A percentile compares a stretch with the other conserved stretches of the same genome.
Conservation (phyloP, 2,329 filamentous ascomycete species). For the Venturia effusa region DNA sequence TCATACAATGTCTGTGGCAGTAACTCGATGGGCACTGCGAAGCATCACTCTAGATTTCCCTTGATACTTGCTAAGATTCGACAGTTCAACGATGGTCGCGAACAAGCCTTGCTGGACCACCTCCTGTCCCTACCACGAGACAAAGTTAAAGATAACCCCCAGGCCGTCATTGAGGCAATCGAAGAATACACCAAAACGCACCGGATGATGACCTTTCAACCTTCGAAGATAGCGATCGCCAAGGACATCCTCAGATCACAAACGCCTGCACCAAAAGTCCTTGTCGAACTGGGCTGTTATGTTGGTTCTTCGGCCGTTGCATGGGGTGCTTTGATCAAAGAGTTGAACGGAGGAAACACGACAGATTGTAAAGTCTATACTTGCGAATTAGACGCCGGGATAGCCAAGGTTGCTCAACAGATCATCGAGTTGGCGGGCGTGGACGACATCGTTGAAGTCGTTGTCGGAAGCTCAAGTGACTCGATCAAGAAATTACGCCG, state of each 20-base stretch:
- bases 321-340: slow-evolving; percentile 20
- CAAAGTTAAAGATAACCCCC: slow-evolving; percentile 18
- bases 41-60: too few relatives aligned
- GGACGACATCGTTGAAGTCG: slow-evolving; percentile 22
- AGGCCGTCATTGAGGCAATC: slow-evolving; percentile 21
- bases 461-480: slow-evolving; percentile 23
- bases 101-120: slow-evolving; percentile 12
- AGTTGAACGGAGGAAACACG: slow-evolving; percentile 14
- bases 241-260: slow-evolving; percentile 24
- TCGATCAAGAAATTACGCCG: slow-evolving; percentile 20
- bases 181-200: slow-evolving; percentile 20
- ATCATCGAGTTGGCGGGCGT: slow-evolving; percentile 26
- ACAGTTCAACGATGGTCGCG: slow-evolving; percentile 14
- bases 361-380: slow-evolving; percentile 23
- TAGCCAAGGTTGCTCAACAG: slow-evolving; percentile 22
- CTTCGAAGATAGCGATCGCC: slow-evolving; percentile 5
- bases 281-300: slow-evolving; percentile 25
- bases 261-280: slow-evolving; percentile 19
- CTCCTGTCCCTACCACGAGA: slow-evolving; percentile 2
- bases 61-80: not conserved
- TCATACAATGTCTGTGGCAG: not conserved
- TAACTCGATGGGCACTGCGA: too few relatives aligned
- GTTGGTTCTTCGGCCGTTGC: slow-evolving; percentile 27
- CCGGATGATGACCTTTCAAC: not conserved
- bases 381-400: slow-evolving; percentile 24